Evolutionary conservation across 495 filamentous ascomycete species (phyloP), one percentile per base, ranked within the genome.

Genomic region (Tetracladium marchalianum): DNA sequence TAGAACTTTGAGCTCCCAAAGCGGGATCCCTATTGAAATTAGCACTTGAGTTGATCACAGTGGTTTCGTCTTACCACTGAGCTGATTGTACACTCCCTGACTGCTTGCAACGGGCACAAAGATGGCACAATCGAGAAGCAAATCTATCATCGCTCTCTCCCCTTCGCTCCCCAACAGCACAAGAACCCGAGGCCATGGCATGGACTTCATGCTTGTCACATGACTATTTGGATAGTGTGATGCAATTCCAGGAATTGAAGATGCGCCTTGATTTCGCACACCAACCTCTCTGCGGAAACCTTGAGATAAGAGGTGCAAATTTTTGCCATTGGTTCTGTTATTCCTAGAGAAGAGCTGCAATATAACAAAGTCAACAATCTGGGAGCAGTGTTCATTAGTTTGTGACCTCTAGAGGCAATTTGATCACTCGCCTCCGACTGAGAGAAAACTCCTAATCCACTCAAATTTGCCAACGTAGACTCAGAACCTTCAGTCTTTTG

Each of bases 291-390:
- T 59, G 24, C 63, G 76, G 56, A 80, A 92, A 11, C 88, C 89
- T 69, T 89, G 78, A 50, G 82, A 84, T 10, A 95, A 71, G 5
- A 93, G 54, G 65, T 95, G 87, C 37, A 77, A 70, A 0, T 80
- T 79, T 59, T 70, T 76, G n/a, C 67, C 61, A 33, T 60, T 62
- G 1, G 64, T 41, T 32, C 62, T 62, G 41, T 72, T 49, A 38
- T 57, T 64, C 41, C 70, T 72, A 12, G 74, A 77, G 63, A 95
- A 94, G 2, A 95, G 63, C 2, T 73, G 67, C 67, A 76, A 83
- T 24, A 96, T 80, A 10, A 80, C 81, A 57, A 87, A 93, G 63
- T 95, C 85, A 41, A 96, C 75, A 51, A 94, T 73, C 85, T 97
- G 44, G 34, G 13, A 22, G 10, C 27, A 15, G 11, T 41, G 15